Evolutionary conservation across 2,329 filamentous ascomycete genomes (phyloP).

Genomic region (Chalaropsis thielavioides): DNA sequence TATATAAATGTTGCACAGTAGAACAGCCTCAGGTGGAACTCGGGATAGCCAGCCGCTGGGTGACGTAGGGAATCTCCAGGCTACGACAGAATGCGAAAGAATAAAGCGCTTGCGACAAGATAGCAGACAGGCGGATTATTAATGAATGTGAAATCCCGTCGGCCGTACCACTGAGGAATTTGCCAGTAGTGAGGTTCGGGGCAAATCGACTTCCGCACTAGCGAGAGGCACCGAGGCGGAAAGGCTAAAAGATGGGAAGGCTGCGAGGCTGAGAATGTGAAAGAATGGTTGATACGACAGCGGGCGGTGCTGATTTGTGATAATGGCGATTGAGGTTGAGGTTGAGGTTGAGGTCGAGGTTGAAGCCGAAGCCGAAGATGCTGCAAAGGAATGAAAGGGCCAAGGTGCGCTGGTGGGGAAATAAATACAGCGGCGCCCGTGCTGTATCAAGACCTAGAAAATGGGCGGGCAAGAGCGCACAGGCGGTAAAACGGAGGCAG

Average conservation of each 20-base stretch:
- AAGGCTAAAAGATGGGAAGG: neutral
- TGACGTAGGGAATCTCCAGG: conserved; percentile 7
- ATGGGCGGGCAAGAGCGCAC: neutral
- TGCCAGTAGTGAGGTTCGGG: neutral
- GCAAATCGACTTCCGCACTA: neutral
- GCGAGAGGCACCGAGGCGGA: neutral
- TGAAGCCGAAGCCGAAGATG: neutral
- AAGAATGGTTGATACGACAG: neutral
- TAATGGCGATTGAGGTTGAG: neutral
- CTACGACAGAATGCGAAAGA: conserved; percentile 17
- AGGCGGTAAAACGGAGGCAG: neutral
- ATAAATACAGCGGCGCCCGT: neutral
- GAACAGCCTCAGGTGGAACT: neutral
- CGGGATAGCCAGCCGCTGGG: neutral
- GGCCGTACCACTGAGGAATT: neutral
- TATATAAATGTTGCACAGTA: neutral
- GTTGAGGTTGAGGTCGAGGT: neutral
- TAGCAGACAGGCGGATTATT: neutral
- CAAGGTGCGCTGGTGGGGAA: neutral
- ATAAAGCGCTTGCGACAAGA: neutral
- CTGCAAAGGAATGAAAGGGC: neutral
- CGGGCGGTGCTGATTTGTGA: neutral
- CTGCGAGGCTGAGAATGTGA: neutral
- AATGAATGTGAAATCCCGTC: neutral
- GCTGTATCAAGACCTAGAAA: neutral